Evolutionary conservation across 306 rosid species (phyloP).

Genomic region (Cucurbita maxima): DNA sequence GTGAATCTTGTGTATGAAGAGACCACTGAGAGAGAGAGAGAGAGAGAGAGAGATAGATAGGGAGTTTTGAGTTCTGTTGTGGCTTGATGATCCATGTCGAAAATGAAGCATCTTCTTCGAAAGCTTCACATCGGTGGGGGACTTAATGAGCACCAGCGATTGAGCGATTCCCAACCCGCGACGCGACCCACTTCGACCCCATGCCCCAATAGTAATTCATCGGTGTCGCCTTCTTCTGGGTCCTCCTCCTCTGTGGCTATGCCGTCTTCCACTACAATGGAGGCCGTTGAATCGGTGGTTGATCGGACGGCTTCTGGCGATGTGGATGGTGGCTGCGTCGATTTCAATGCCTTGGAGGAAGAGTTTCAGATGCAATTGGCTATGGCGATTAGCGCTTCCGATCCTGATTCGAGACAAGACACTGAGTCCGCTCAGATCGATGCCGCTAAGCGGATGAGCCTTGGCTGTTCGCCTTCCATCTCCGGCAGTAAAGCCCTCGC

Average conservation of each 20-base stretch:
- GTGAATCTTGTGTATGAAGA: not conserved
- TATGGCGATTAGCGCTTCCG: conserved; percentile 90
- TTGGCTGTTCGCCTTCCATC: conserved; percentile 46
- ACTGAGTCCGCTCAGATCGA: conserved; percentile 97
- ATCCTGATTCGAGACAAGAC: conserved; percentile 53
- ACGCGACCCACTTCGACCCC: conserved; percentile 15
- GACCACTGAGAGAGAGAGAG: not conserved
- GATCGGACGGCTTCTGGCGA: conserved; percentile 30
- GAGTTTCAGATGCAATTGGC: conserved; percentile 98
- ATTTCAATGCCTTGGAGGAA: conserved; percentile 72
- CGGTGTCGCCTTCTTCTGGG: conserved; percentile 13
- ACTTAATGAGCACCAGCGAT: conserved; percentile 38
- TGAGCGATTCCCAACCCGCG: conserved; percentile 24
- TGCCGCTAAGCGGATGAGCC: conserved; percentile 97
- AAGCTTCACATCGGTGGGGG: conserved; percentile 99
- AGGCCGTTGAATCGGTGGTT: conserved; percentile 21
- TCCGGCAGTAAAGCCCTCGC: conserved; percentile 5
- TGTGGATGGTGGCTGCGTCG: conserved; percentile 21
- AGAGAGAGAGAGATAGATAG: not conserved
- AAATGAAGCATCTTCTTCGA: conserved; percentile 84
- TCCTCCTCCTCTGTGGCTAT: conserved; percentile 9
- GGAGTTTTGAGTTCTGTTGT: not conserved
- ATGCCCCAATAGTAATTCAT: conserved; percentile 15
- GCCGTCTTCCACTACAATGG: conserved; percentile 26
- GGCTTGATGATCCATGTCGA: conserved; percentile 73